Evolutionary conservation across 257 asterid genomes (phyloP).

Genomic region (Solanum rostratum): DNA sequence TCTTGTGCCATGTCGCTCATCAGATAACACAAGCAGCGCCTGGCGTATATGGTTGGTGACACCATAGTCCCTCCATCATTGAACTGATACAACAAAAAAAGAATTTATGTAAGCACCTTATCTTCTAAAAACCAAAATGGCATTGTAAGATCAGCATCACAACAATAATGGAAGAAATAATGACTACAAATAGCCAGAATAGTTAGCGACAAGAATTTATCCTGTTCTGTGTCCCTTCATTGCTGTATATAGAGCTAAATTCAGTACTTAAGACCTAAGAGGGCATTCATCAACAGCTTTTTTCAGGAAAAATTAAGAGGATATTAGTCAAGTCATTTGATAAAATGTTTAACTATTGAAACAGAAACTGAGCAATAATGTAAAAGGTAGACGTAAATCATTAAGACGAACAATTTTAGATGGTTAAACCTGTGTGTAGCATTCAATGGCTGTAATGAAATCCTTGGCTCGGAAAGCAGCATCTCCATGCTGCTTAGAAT

Average conservation of each 20-base stretch:
- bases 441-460: conserved; percentile 58
- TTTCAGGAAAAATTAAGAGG: background rate
- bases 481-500: conserved; percentile 86
- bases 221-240: background rate
- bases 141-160: background rate
- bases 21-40: conserved; percentile 57
- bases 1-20: conserved; percentile 30
- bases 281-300: background rate
- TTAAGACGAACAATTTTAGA: background rate
- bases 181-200: background rate
- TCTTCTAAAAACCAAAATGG: background rate
- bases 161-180: background rate
- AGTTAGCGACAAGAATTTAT: background rate
- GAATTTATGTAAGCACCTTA: background rate
- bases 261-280: background rate
- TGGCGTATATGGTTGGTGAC: conserved; percentile 69
- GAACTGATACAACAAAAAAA: conserved; percentile 27
- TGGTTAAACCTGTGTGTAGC: conserved; percentile 61
- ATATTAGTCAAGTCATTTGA: background rate
- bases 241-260: background rate
- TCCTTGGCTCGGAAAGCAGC: conserved; percentile 87
- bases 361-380: background rate
- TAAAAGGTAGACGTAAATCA: background rate
- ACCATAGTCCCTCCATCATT: conserved; percentile 88
- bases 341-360: background rate